Conservation (phyloP, 208 protist species). For the Leishmania major region DNA sequence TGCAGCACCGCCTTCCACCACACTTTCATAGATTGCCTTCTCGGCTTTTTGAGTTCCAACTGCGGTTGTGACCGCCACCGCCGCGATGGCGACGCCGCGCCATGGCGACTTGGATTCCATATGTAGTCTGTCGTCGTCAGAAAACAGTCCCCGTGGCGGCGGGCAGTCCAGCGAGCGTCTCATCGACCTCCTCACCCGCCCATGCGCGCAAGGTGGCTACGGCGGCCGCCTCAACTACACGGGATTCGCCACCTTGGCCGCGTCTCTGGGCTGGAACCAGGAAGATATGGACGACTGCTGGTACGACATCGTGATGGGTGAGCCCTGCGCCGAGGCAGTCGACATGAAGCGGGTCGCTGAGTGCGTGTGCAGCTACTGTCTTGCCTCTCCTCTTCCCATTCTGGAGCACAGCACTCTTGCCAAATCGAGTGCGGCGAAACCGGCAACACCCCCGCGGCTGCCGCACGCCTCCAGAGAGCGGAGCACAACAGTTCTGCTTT, state of each 20-base stretch:
- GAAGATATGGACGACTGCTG: slow-evolving; percentile 84
- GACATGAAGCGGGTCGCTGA: slow-evolving; percentile 54
- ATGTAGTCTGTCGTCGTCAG: slow-evolving; percentile 20
- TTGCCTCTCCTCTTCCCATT: slow-evolving; percentile 20
- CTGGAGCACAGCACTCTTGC: slow-evolving; percentile 7
- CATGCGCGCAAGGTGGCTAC: slow-evolving; percentile 51
- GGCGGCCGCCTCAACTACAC: slow-evolving; percentile 57
- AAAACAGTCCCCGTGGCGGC: neutral
- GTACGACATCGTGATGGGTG: slow-evolving; percentile 76
- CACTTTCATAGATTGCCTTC: neutral
- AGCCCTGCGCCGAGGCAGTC: slow-evolving; percentile 34
- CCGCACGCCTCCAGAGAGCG: neutral
- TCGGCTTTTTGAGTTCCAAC: neutral
- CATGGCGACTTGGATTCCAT: slow-evolving; percentile 4
- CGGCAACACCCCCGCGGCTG: neutral
- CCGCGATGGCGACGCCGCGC: neutral
- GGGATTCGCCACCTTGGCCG: slow-evolving; percentile 44
- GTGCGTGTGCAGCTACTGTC: slow-evolving; percentile 53
- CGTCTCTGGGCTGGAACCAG: slow-evolving; percentile 45
- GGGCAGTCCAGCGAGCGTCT: slow-evolving; percentile 16
- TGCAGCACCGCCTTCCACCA: neutral
- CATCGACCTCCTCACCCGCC: slow-evolving; percentile 37
- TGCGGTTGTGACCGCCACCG: neutral
- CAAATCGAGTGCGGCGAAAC: neutral
- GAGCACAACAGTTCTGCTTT: slow-evolving; percentile 13